These are phyloP conservation scores for Ophiostoma fasciatum DNA, from an alignment of 2,329 filamentous ascomycete genomes.

Conservation along the genomic window DNA sequence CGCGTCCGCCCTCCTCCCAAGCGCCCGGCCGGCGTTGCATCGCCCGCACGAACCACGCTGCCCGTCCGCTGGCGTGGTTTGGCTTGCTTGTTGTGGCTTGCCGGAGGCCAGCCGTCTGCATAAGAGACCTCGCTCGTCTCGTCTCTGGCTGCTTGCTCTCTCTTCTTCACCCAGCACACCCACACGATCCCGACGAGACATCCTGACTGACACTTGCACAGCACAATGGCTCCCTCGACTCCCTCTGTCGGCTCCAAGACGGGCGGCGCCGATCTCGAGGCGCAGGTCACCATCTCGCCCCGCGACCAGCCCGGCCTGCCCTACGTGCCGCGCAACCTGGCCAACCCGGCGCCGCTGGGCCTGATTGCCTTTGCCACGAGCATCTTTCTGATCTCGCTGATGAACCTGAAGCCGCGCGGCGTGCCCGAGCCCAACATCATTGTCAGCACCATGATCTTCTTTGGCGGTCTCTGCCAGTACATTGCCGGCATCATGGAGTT, in stretches of 20 bases:
- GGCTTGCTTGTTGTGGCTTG: too few relatives aligned
- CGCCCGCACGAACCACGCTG: too few relatives aligned
- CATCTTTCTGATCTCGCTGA: conserved; percentile 62
- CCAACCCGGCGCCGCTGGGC: conserved; percentile 64
- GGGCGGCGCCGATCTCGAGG: conserved; percentile 9
- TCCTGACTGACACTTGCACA: too few relatives aligned
- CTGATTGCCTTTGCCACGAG: conserved; percentile 67
- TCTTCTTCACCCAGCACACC: background rate
- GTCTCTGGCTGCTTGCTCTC: too few relatives aligned
- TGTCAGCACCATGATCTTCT: conserved; percentile 57
- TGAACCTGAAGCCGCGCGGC: conserved; percentile 57
- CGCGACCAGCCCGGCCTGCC: conserved; percentile 9
- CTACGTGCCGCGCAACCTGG: conserved; percentile 28
- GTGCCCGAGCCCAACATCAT: conserved; percentile 49
- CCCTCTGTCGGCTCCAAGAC: conserved; percentile 7
- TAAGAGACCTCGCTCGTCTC: too few relatives aligned
- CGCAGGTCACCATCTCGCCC: conserved; percentile 9
- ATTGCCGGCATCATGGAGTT: conserved; percentile 84
- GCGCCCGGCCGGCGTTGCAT: too few relatives aligned
- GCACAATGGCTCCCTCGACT: conserved; percentile 6
- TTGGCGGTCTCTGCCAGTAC: conserved; percentile 65
- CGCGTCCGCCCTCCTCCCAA: too few relatives aligned
- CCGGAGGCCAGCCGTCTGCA: too few relatives aligned
- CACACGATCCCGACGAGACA: too few relatives aligned
- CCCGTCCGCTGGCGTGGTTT: too few relatives aligned